Conservation (phyloP, 2,329 filamentous ascomycete genomes). For the Exophiala lecanii-corni region DNA sequence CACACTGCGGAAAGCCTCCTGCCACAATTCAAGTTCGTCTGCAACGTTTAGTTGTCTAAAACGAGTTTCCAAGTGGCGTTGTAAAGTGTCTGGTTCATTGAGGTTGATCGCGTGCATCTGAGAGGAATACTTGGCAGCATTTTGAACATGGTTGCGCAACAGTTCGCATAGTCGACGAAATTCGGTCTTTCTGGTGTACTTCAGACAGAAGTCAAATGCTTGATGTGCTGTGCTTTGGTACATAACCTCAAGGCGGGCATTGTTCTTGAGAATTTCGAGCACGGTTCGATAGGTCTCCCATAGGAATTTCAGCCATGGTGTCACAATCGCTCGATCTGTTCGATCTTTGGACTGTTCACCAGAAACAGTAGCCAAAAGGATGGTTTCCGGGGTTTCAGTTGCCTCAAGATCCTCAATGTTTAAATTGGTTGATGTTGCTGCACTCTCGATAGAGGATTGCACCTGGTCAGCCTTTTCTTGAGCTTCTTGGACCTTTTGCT, state of each 20-base stretch:
- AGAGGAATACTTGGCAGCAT: constrained; percentile 95
- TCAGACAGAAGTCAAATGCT: constrained; percentile 97
- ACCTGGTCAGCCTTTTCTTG: constrained; percentile 95
- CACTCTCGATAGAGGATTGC: constrained; percentile 78
- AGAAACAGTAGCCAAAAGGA: constrained; percentile 93
- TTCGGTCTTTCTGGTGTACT: constrained; percentile 98
- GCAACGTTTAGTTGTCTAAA: constrained; percentile 98
- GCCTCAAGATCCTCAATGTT: constrained; percentile 89
- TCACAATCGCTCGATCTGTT: constrained; percentile 96
- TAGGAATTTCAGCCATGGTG: constrained; percentile 97
- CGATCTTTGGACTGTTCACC: constrained; percentile 96
- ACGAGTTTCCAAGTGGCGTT: constrained; percentile 94
- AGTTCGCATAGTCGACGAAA: constrained; percentile 98
- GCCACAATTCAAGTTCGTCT: constrained; percentile 96
- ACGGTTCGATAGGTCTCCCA: constrained; percentile 99
- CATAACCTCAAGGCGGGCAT: constrained; percentile 92
- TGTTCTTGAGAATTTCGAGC: constrained; percentile 97
- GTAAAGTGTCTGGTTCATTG: constrained; percentile 92
- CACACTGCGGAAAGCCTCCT: constrained; percentile 98
- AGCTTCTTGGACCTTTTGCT: constrained; percentile 91
- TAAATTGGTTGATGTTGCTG: constrained; percentile 53
- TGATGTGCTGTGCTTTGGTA: constrained; percentile 98
- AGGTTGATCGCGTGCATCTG: constrained; percentile 99
- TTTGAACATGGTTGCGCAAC: constrained; percentile 96
- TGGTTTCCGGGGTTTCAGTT: constrained; percentile 95